These are phyloP conservation scores for Udeniomyces megalosporus DNA, from an alignment of 768 basidiomycete species.

Conservation along the genomic window DNA sequence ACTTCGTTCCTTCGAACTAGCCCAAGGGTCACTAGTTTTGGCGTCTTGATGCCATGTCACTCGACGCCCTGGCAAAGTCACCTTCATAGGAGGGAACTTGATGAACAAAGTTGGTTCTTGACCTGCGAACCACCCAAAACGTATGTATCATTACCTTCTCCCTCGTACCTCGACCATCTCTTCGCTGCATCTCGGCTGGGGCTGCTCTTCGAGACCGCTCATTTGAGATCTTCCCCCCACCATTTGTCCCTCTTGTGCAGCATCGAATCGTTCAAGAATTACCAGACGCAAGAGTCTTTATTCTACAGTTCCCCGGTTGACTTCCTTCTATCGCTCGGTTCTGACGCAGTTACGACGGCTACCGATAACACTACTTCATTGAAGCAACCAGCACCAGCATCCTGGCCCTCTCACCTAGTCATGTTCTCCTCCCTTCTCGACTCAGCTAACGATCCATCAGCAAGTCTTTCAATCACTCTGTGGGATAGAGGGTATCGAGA, in stretches of 20 bases:
- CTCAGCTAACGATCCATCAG: background rate
- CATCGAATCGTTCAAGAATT: background rate
- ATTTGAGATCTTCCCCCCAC: too few relatives aligned
- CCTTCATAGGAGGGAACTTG: constrained; percentile 55
- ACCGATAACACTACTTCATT: too few relatives aligned
- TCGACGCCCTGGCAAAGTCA: constrained; percentile 85
- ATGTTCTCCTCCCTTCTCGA: constrained; percentile 63
- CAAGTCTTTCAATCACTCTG: constrained; percentile 31
- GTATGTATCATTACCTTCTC: constrained; percentile 38
- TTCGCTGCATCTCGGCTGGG: background rate
- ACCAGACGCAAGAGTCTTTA: constrained; percentile 38
- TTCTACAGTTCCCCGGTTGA: constrained; percentile 59
- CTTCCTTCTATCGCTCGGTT: constrained; percentile 40
- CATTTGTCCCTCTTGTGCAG: background rate
- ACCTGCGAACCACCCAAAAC: constrained; percentile 82
- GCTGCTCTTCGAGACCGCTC: too few relatives aligned
- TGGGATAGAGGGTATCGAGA: constrained; percentile 45
- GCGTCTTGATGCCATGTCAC: constrained; percentile 90
- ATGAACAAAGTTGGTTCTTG: constrained; percentile 55
- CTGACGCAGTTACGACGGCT: constrained; percentile 13
- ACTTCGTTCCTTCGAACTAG: constrained; percentile 39
- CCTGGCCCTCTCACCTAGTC: constrained; percentile 66
- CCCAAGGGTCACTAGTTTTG: constrained; percentile 40
- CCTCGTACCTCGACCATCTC: background rate
- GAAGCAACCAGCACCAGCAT: constrained; percentile 31